Evolutionary conservation across 305 asterid genomes (phyloP).

Genomic region (Rubia tinctorum): DNA sequence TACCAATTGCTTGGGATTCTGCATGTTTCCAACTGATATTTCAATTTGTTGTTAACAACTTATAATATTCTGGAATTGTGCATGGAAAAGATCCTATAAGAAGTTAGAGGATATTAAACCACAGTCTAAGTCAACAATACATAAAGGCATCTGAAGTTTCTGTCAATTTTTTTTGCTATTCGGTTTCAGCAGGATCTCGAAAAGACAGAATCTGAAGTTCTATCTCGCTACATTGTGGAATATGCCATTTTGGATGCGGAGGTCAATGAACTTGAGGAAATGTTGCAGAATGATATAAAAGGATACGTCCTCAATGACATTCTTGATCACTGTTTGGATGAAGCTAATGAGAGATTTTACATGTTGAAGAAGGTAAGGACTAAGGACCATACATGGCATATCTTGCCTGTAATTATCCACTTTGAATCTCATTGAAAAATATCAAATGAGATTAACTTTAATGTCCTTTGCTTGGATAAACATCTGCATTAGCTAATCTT

Average conservation of each 20-base stretch:
- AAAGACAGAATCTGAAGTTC: constrained; percentile 42
- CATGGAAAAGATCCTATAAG: neutral
- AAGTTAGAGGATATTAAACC: neutral
- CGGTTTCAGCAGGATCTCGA: constrained; percentile 51
- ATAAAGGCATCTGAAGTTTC: neutral
- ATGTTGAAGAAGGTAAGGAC: constrained; percentile 53
- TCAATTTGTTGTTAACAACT: neutral
- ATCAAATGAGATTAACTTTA: neutral
- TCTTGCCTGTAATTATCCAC: neutral
- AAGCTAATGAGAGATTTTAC: constrained; percentile 41
- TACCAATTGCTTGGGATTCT: no score
- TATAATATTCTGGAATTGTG: neutral
- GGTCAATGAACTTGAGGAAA: constrained; percentile 52
- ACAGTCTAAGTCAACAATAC: neutral
- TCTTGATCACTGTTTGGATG: constrained; percentile 31
- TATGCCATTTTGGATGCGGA: constrained; percentile 47
- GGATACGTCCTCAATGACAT: constrained; percentile 26
- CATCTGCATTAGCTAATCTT: neutral
- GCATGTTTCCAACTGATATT: neutral
- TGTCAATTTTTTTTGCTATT: constrained; percentile 9
- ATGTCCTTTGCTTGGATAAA: neutral
- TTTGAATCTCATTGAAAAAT: neutral
- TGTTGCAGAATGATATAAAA: constrained; percentile 30
- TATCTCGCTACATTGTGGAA: constrained; percentile 33
- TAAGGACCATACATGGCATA: constrained; percentile 18